Evolutionary conservation across 176 grass and related monocot genomes (phyloP).

Genomic region (Oryza australiensis): DNA sequence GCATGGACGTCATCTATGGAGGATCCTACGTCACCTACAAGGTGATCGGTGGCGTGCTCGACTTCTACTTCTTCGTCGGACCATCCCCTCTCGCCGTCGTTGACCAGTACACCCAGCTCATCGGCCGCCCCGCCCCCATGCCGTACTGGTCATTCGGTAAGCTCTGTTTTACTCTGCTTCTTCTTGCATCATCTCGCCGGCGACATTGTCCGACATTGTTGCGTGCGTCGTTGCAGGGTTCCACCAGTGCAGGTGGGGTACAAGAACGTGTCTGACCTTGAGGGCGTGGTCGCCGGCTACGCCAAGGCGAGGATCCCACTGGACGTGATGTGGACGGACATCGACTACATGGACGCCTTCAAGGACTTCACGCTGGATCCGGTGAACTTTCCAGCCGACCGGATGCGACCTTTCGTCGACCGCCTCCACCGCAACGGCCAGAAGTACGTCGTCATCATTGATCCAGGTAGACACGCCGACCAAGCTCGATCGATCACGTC

Average conservation of each 20-base stretch:
- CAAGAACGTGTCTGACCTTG: conserved; percentile 55
- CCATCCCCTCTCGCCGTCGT: conserved; percentile 62
- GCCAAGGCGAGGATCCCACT: conserved; percentile 72
- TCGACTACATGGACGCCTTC: conserved; percentile 90
- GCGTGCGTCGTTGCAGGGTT: conserved; percentile 50
- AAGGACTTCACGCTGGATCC: conserved; percentile 84
- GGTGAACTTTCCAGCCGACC: conserved; percentile 59
- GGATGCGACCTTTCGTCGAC: conserved; percentile 59
- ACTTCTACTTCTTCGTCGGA: conserved; percentile 87
- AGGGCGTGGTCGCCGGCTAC: conserved; percentile 75
- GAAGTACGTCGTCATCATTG: conserved; percentile 84
- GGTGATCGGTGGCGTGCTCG: conserved; percentile 88
- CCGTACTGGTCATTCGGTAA: conserved; percentile 90
- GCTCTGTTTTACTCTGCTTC: neutral
- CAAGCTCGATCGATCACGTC: neutral
- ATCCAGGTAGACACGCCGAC: conserved; percentile 52
- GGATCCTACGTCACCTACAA: conserved; percentile 71
- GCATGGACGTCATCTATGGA: conserved; percentile 83
- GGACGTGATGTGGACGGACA: conserved; percentile 97
- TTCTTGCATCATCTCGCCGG: neutral
- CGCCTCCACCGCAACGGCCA: conserved; percentile 66
- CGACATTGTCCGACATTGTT: neutral
- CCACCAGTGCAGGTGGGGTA: conserved; percentile 81
- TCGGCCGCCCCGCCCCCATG: conserved; percentile 74
- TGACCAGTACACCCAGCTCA: conserved; percentile 87